A percentile compares a stretch with the other conserved stretches of the same genome.
Conservation (phyloP, 768 basidiomycete species). For the Russula olivacea region DNA sequence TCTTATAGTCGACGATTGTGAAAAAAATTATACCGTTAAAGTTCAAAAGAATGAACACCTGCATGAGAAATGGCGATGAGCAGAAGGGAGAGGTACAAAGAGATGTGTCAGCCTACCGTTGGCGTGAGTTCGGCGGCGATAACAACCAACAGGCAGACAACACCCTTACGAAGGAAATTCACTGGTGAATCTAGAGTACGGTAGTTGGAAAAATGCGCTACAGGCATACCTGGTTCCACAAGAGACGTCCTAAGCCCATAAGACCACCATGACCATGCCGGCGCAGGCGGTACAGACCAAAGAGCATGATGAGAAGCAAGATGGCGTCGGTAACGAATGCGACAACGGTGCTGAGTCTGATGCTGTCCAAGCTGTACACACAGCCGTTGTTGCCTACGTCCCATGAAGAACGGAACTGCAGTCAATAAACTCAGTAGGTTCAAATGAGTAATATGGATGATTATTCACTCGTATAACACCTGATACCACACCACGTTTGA, state of each 20-base stretch:
- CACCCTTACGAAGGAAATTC: background rate
- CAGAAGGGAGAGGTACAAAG: background rate
- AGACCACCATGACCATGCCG: background rate
- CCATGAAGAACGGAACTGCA: background rate
- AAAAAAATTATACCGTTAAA: background rate
- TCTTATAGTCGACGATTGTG: background rate
- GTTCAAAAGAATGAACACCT: background rate
- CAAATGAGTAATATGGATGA: background rate
- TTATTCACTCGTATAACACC: background rate
- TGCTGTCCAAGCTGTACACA: background rate
- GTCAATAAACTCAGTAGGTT: background rate
- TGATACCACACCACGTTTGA: background rate
- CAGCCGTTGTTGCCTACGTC: fast-evolving
- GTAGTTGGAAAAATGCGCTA: too few relatives aligned
- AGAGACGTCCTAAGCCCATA: background rate
- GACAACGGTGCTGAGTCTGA: background rate
- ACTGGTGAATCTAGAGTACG: background rate
- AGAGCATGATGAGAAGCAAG: background rate
- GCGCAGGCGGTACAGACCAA: background rate
- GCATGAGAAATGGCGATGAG: background rate
- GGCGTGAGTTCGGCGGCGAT: background rate
- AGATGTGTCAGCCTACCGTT: background rate
- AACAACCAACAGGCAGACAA: background rate
- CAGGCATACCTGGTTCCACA: conserved; percentile 4
- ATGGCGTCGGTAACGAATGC: background rate